phyloP scores from a whole-genome alignment of 805 yeast species.

The Clavispora fructus region DNA sequence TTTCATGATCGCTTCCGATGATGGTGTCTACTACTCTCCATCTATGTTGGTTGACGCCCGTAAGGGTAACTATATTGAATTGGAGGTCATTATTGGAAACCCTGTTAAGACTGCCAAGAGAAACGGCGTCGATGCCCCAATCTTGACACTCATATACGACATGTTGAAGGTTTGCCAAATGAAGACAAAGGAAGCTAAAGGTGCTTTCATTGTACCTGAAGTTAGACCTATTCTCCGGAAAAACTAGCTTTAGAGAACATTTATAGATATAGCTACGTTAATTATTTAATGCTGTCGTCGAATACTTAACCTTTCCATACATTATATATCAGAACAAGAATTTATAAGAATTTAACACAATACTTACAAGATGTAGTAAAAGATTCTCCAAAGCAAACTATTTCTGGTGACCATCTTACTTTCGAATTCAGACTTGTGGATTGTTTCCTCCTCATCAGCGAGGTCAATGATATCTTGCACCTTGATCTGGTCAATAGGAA shows the following conservation, averaged over 20 bases:
- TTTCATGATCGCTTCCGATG: slow-evolving; percentile 18
- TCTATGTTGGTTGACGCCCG: slow-evolving; percentile 37
- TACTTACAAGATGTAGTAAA: background rate
- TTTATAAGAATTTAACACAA: too few species aligned
- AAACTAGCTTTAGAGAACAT: background rate
- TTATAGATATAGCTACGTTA: too few species aligned
- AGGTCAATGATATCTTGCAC: background rate
- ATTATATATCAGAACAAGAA: too few species aligned
- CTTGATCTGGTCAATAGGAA: background rate
- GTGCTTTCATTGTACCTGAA: slow-evolving; percentile 17
- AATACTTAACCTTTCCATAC: too few species aligned
- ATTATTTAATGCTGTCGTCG: too few species aligned
- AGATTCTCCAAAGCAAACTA: background rate
- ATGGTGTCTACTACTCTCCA: slow-evolving; percentile 36
- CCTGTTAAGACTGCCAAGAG: slow-evolving; percentile 34
- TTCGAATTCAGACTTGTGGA: slow-evolving; percentile 1
- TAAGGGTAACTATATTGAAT: slow-evolving; percentile 34
- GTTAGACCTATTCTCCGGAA: slow-evolving; percentile 10
- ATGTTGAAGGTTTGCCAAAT: slow-evolving; percentile 19
- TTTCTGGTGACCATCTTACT: background rate
- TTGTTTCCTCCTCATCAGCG: slow-evolving; percentile 1
- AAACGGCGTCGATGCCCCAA: slow-evolving; percentile 28
- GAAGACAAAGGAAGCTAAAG: slow-evolving; percentile 16
- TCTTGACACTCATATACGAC: slow-evolving; percentile 18
- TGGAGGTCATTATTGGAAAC: slow-evolving; percentile 37